phyloP scores from a whole-genome alignment of 345 rosid genomes.

The Combretum micranthum region DNA sequence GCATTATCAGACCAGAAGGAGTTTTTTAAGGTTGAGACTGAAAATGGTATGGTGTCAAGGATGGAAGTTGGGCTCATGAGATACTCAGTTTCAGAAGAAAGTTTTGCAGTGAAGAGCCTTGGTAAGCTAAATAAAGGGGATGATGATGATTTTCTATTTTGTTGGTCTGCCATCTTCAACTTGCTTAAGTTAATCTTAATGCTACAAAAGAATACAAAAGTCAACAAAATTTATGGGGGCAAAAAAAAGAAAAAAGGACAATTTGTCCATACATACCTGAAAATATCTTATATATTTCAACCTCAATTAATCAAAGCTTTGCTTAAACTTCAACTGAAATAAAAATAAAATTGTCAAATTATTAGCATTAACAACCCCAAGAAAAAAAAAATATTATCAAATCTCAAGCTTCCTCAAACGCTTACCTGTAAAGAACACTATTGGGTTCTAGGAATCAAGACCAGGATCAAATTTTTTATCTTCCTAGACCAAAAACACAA shows the following conservation, averaged over 20 bases:
- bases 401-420: no score
- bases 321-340: no score
- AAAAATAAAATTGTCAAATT: no score
- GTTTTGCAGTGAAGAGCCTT: conserved; percentile 33
- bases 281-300: conserved; percentile 6
- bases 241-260: conserved; percentile 5
- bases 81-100: conserved; percentile 40
- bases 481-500: conserved; percentile 12
- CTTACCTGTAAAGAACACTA: conserved; percentile 6
- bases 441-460: conserved; percentile 13
- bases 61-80: conserved; percentile 80
- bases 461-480: conserved; percentile 20
- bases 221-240: conserved; percentile 9
- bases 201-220: conserved; percentile 38
- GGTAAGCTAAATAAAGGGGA: conserved; percentile 30
- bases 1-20: conserved; percentile 53
- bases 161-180: conserved; percentile 23
- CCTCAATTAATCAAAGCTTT: neutral
- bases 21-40: conserved; percentile 49
- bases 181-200: conserved; percentile 19
- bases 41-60: conserved; percentile 70
- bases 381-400: no score
- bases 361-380: no score
- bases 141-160: conserved; percentile 37
- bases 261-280: conserved; percentile 4